These are phyloP conservation scores for Luvunga scandens DNA, from an alignment of 345 rosid genomes.

Conservation along the genomic window DNA sequence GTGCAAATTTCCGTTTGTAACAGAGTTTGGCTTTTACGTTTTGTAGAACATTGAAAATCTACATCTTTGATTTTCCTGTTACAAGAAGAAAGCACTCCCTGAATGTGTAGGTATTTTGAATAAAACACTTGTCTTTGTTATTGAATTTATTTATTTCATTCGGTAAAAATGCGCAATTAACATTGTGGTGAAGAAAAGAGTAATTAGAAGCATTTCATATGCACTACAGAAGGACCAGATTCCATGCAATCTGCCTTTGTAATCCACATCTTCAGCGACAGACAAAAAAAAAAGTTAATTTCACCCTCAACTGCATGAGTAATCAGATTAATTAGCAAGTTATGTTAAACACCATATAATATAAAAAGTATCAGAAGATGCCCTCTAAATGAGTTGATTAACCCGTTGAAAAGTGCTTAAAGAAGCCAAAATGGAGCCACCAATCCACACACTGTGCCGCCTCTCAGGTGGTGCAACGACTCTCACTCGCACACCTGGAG, in stretches of 20 bases:
- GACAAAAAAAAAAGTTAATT: too few relatives aligned
- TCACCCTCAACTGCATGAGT: too few relatives aligned
- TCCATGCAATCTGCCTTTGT: conserved; percentile 26
- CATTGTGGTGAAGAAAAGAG: background rate
- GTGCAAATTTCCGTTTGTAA: background rate
- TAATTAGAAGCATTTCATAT: conserved; percentile 22
- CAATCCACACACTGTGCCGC: conserved; percentile 36
- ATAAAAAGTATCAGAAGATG: background rate
- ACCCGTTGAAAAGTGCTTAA: conserved; percentile 48
- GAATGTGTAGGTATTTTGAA: background rate
- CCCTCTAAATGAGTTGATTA: background rate
- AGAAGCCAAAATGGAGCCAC: conserved; percentile 35
- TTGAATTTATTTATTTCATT: background rate
- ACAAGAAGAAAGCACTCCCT: background rate
- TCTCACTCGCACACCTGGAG: conserved; percentile 41
- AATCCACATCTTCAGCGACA: conserved; percentile 30
- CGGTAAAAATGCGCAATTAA: background rate
- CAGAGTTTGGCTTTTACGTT: background rate
- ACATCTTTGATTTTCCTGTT: background rate
- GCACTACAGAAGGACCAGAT: conserved; percentile 26
- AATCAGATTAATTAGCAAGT: too few relatives aligned
- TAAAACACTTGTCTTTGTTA: background rate
- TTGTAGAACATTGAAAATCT: background rate
- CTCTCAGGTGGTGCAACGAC: conserved; percentile 59
- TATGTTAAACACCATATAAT: background rate